Conservation (phyloP, 768 basidiomycete genomes). For the Dacryopinax primogenitus region DNA sequence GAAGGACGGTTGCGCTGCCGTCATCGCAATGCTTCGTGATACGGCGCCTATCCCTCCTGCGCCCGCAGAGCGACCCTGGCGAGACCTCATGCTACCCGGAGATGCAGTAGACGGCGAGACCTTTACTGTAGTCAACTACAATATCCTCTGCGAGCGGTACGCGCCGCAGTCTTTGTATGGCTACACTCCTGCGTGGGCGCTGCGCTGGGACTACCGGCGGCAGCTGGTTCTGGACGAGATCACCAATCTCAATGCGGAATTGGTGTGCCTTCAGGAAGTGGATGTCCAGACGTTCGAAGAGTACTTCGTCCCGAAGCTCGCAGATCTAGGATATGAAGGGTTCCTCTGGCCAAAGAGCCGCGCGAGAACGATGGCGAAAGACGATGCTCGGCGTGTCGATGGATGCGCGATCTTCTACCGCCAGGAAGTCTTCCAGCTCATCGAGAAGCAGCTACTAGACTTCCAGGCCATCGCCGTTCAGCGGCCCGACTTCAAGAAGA, state of each 20-base stretch:
- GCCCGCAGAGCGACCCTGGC: conserved; percentile 75
- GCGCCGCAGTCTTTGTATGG: conserved; percentile 85
- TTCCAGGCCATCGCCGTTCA: conserved; percentile 89
- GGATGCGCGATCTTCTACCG: conserved; percentile 78
- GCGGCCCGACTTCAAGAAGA: conserved; percentile 87
- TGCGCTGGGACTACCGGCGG: conserved; percentile 90
- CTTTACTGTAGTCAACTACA: conserved; percentile 76
- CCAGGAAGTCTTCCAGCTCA: conserved; percentile 61
- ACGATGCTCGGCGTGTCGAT: conserved; percentile 79
- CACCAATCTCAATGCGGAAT: conserved; percentile 66
- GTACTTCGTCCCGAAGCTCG: conserved; percentile 65
- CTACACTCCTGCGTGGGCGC: conserved; percentile 93
- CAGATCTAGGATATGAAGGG: conserved; percentile 72
- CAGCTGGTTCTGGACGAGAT: conserved; percentile 78
- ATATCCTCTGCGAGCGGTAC: conserved; percentile 83
- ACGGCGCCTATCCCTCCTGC: conserved; percentile 68
- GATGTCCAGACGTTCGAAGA: conserved; percentile 87
- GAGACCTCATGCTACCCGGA: conserved; percentile 37
- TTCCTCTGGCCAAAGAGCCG: conserved; percentile 85
- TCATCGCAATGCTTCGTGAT: conserved; percentile 87
- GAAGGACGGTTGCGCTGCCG: conserved; percentile 83
- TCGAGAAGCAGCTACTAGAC: conserved; percentile 88
- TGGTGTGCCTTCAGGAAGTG: conserved; percentile 91
- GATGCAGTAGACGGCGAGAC: conserved; percentile 54
- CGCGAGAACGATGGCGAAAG: conserved; percentile 81